Percentiles rank a stretch among this genome's conserved stretches.
phyloP scores from a whole-genome alignment of 139 green algal species.

The Microglena sp. region DNA sequence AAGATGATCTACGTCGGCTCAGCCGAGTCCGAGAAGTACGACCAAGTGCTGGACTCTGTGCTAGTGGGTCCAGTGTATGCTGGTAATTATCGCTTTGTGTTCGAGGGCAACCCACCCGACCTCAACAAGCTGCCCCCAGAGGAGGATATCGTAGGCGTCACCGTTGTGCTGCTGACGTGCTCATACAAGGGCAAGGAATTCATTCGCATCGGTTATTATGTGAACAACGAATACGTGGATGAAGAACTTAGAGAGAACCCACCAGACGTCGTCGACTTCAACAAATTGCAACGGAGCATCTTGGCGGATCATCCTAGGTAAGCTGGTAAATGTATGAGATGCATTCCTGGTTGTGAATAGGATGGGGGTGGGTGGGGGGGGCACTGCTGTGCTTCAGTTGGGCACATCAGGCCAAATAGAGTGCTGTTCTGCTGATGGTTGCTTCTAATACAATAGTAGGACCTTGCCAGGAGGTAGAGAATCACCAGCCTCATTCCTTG shows the following conservation, averaged over 20 bases:
- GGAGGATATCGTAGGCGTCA: constrained; percentile 81
- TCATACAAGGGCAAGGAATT: constrained; percentile 83
- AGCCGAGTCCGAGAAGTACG: constrained; percentile 83
- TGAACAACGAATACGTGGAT: constrained; percentile 92
- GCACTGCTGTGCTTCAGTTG: too few relatives aligned
- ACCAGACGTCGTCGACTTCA: constrained; percentile 55
- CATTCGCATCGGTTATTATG: constrained; percentile 88
- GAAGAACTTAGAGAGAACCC: constrained; percentile 75
- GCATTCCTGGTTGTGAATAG: too few relatives aligned
- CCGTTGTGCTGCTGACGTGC: constrained; percentile 91
- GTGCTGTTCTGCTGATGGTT: too few relatives aligned
- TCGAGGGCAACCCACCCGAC: constrained; percentile 81
- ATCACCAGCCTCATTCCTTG: too few relatives aligned
- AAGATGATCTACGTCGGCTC: constrained; percentile 92
- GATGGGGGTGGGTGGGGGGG: too few relatives aligned
- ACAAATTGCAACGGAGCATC: constrained; percentile 66
- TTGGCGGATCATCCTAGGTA: constrained; percentile 86
- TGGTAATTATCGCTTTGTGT: constrained; percentile 84
- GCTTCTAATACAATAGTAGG: too few relatives aligned
- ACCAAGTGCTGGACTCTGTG: constrained; percentile 88
- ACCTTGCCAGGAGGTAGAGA: too few relatives aligned
- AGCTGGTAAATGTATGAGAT: too few relatives aligned
- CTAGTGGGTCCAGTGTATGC: constrained; percentile 84
- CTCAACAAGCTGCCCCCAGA: constrained; percentile 52
- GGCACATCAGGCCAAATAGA: too few relatives aligned